Evolutionary conservation across 495 filamentous ascomycete genomes (phyloP), one percentile per base, ranked within the genome.

Genomic region (Letharia columbiana): DNA sequence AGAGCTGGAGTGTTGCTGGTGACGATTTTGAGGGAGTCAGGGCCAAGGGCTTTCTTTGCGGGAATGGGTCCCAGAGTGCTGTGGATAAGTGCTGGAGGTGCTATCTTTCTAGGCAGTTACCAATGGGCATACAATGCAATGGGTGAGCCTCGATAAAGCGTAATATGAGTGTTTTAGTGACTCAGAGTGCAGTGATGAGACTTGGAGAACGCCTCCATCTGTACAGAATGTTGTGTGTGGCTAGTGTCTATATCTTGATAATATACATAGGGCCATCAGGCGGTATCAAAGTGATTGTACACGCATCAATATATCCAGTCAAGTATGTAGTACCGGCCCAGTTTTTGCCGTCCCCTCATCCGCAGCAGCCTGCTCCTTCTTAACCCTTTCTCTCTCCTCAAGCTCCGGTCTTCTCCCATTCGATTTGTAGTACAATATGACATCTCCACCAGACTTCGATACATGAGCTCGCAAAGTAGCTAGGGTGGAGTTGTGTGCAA

Each of bases 91-190:
- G 87, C 86, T 67, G 94, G 94, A 5, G 94, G 94, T 18, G 91
- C 92, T 3, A 88, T 99, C 45, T 99, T 99, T 78, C 76, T 99
- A 74, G 94, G 94, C 1, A 96, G 89, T 71, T 99, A 97, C 77
- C 92, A 98, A 76, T 92, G 86, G 84, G 91, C 89, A 49, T 88
- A 84, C 70, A 94, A 91, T 80, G 77, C 82, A 11, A 72, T 96
- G 65, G 84, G 15, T 59, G 66, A 63, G 61, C 61, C 39, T 39
- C 42, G 61, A 47, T 63, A 31, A 60, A 23, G 57, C 23, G 17
- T 52, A n/a, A n/a, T 40, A 15, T 20, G 63, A 15, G 13, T 45
- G 63, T 37, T 42, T 3, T 39, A 39, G 11, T 35, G 4, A 56
- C 5, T 12, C 4, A 35, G 10, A 35, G 3, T 52, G 52, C 31